Conservation (phyloP, 768 basidiomycete species). For the Amanita exitialis region DNA sequence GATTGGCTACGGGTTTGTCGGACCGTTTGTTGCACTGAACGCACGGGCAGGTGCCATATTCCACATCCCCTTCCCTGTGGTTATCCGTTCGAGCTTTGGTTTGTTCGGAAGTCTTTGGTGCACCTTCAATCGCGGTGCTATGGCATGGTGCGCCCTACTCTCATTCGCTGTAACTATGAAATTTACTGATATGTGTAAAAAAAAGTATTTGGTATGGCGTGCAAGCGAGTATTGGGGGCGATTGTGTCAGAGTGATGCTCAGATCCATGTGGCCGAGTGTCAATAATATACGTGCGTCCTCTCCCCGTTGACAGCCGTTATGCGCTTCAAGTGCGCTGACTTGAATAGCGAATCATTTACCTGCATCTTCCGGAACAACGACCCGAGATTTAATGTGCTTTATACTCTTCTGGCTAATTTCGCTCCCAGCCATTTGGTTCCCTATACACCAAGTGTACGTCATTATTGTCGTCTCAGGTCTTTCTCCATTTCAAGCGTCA, state of each 20-base stretch:
- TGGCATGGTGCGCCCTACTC: conserved; percentile 48
- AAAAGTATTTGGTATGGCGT: conserved; percentile 74
- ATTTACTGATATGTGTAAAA: not conserved
- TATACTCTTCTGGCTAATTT: conserved; percentile 81
- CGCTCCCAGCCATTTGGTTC: conserved; percentile 73
- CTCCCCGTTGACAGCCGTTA: not conserved
- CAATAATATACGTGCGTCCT: conserved; percentile 47
- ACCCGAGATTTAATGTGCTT: conserved; percentile 74
- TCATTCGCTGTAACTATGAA: not conserved
- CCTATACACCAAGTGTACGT: conserved; percentile 73
- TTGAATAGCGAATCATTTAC: conserved; percentile 55
- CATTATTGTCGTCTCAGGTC: not conserved
- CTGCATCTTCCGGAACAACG: conserved; percentile 64
- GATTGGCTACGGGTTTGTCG: conserved; percentile 49
- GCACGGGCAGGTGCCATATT: conserved; percentile 70
- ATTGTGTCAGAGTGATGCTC: conserved; percentile 66
- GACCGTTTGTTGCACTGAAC: conserved; percentile 68
- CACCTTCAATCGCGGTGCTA: conserved; percentile 64
- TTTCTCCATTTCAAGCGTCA: not conserved
- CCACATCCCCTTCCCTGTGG: conserved; percentile 71
- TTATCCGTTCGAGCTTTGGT: conserved; percentile 68
- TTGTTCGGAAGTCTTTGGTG: conserved; percentile 74
- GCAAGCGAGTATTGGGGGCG: conserved; percentile 76
- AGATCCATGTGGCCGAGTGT: conserved; percentile 70
- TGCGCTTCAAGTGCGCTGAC: not conserved